A percentile compares a stretch with the other conserved stretches of the same genome.
phyloP scores from a whole-genome alignment of 2,329 filamentous ascomycete species.

The Ophiostoma novo-ulmi region DNA sequence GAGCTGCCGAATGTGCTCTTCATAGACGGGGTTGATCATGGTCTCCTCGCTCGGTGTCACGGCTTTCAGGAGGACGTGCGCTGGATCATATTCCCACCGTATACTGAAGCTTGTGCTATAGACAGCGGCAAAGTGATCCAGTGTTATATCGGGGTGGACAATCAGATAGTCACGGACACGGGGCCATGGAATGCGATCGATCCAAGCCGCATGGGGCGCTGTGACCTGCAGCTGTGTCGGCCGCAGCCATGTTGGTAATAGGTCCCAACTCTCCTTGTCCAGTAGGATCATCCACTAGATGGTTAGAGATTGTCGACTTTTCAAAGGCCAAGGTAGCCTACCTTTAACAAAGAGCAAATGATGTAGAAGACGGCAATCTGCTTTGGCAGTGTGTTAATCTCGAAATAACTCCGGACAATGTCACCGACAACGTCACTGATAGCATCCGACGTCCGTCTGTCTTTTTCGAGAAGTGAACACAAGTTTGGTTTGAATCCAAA shows the following conservation, averaged over 20 bases:
- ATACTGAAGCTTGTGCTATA: slow-evolving; percentile 35
- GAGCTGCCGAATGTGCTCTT: background rate
- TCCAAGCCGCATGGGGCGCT: slow-evolving; percentile 33
- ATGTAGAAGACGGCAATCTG: slow-evolving; percentile 34
- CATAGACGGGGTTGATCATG: background rate
- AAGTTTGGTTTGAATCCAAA: background rate
- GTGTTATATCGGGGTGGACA: slow-evolving; percentile 29
- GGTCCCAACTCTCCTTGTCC: slow-evolving; percentile 33
- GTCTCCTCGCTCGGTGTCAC: slow-evolving; percentile 14
- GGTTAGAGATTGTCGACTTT: background rate
- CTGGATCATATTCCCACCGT: slow-evolving; percentile 33
- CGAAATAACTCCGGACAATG: slow-evolving; percentile 32
- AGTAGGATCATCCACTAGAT: slow-evolving; percentile 26
- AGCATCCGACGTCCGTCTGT: slow-evolving; percentile 27
- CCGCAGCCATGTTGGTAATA: slow-evolving; percentile 33
- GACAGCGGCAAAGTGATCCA: slow-evolving; percentile 33
- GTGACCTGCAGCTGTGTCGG: slow-evolving; percentile 31
- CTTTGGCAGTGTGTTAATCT: slow-evolving; percentile 33
- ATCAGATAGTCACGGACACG: slow-evolving; percentile 29
- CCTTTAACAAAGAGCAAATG: slow-evolving; percentile 33
- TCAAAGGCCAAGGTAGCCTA: slow-evolving; percentile 27
- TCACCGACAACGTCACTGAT: slow-evolving; percentile 35
- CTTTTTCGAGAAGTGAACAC: background rate
- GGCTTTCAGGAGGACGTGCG: slow-evolving; percentile 30
- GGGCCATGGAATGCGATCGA: slow-evolving; percentile 35